Evolutionary conservation across 192 early-diverging fungal genomes (phyloP), one percentile per base, ranked within the genome.

Genomic region (Coemansia erecta): DNA sequence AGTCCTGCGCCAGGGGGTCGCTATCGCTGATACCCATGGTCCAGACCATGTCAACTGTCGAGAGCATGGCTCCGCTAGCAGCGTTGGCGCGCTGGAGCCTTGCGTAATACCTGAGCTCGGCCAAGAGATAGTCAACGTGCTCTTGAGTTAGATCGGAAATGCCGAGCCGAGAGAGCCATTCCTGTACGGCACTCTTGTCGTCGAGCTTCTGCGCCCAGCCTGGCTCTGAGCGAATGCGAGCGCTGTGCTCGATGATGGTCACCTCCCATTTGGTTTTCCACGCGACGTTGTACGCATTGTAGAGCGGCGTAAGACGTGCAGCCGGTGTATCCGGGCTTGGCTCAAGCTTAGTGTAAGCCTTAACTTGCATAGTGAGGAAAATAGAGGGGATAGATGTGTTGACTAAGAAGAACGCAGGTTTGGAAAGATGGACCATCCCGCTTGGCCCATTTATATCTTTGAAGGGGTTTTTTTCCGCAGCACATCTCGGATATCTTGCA

Each of bases 1-100:
- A 49, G 10, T 49, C 23, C 2, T 26, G 47, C 3, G 23, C 47
- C 47, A 49, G 1, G 10, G 19, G 9, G 10, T 23, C 23, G 21
- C 15, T 22, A 8, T 49, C 47, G 8, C 7, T 8, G 4, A 49
- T 49, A 11, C 6, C 22, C 21, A 23, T 49, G 2, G 19, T 23
- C 47, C 47, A 49, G 47, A 49, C 47, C 47, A 49, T 49, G 24
- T 49, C 47, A 49, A 49, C 47, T 0, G 12, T 13, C 2, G 47
- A 49, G 2, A 22, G 47, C 47, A 24, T 49, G 7, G 47, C 23
- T 24, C 47, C 47, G 21, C 47, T 22, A 11, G 3, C 13, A 4
- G 2, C 8, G 14, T 13, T 23, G 15, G 21, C 17, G 2, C 21
- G 11, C 10, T 49, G 47, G 5, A 49, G 47, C 47, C 24, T 49